Conservation (phyloP, 148 eudicot species). For the Chenopodium quinoa region DNA sequence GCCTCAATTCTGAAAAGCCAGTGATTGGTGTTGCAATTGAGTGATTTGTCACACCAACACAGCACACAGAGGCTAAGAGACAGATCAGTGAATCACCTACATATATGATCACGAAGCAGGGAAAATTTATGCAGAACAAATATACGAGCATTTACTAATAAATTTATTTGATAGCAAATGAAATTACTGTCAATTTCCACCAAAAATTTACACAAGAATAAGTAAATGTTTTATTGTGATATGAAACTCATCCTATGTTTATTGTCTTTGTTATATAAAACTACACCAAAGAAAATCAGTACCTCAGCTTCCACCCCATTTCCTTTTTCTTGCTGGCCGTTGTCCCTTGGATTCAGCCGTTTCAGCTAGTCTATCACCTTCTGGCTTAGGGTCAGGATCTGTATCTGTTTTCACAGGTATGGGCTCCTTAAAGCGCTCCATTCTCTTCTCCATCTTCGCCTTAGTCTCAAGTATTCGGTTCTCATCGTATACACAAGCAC, state of each 20-base stretch:
- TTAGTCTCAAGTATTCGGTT: constrained; percentile 29
- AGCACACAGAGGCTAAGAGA: background rate
- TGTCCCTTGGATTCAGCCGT: constrained; percentile 16
- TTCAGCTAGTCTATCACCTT: constrained; percentile 10
- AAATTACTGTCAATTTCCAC: background rate
- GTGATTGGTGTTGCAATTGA: too few species aligned
- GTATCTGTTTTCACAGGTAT: constrained; percentile 15
- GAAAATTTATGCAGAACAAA: background rate
- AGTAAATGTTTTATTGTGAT: constrained; percentile 1
- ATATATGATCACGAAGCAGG: background rate
- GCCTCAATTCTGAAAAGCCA: too few species aligned
- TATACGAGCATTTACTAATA: background rate
- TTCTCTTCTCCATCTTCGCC: constrained; percentile 37
- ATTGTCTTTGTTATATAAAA: background rate
- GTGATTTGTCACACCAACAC: too few species aligned
- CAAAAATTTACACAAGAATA: constrained; percentile 9
- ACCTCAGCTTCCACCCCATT: constrained; percentile 29
- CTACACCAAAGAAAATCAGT: background rate
- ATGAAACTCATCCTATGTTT: background rate
- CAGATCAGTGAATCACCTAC: background rate
- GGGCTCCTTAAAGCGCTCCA: constrained; percentile 30
- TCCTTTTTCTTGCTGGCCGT: constrained; percentile 31
- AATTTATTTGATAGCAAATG: background rate
- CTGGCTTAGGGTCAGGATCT: constrained; percentile 19
- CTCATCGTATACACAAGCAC: constrained; percentile 19